Percentiles rank a stretch among this genome's conserved stretches.
These are phyloP conservation scores for Nemania sp. DNA, from an alignment of 2,329 filamentous ascomycete genomes.

Conservation along the genomic window DNA sequence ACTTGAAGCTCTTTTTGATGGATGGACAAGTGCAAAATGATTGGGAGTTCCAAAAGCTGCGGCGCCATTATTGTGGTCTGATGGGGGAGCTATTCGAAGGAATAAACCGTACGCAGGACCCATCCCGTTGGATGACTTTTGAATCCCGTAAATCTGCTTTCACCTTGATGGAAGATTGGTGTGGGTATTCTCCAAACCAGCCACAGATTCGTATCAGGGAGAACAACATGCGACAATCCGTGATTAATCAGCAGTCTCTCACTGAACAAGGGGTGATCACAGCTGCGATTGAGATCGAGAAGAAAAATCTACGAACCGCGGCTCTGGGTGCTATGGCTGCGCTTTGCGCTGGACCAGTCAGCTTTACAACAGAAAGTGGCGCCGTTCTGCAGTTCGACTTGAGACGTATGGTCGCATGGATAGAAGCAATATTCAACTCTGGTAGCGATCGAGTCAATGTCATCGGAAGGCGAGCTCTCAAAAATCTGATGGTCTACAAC, in stretches of 20 bases:
- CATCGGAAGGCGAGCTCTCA: slow-evolving; percentile 85
- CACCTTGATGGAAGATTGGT: slow-evolving; percentile 98
- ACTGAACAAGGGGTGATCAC: slow-evolving; percentile 78
- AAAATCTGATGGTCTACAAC: slow-evolving; percentile 89
- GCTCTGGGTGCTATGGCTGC: slow-evolving; percentile 95
- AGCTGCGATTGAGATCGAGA: slow-evolving; percentile 95
- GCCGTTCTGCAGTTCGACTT: slow-evolving; percentile 91
- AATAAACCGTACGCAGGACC: slow-evolving; percentile 82
- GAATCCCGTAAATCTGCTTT: slow-evolving; percentile 95
- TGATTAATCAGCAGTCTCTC: slow-evolving; percentile 77
- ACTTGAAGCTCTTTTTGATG: slow-evolving; percentile 91
- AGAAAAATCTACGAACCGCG: slow-evolving; percentile 85
- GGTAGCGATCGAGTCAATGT: slow-evolving; percentile 89
- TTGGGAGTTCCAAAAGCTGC: slow-evolving; percentile 88
- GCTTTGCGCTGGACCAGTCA: slow-evolving; percentile 84
- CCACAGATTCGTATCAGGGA: slow-evolving; percentile 79
- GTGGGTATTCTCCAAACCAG: slow-evolving; percentile 93
- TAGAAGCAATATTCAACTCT: slow-evolving; percentile 91
- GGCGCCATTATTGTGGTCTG: slow-evolving; percentile 91
- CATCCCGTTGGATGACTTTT: slow-evolving; percentile 94
- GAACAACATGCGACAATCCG: slow-evolving; percentile 82
- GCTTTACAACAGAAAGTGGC: slow-evolving; percentile 84
- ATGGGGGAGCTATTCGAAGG: slow-evolving; percentile 93
- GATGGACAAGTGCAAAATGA: slow-evolving; percentile 94
- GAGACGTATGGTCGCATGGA: slow-evolving; percentile 90